A percentile compares a stretch with the other conserved stretches of the same genome.
These are phyloP conservation scores for Tuber magnatum DNA, from an alignment of 495 filamentous ascomycete species.

Conservation along the genomic window DNA sequence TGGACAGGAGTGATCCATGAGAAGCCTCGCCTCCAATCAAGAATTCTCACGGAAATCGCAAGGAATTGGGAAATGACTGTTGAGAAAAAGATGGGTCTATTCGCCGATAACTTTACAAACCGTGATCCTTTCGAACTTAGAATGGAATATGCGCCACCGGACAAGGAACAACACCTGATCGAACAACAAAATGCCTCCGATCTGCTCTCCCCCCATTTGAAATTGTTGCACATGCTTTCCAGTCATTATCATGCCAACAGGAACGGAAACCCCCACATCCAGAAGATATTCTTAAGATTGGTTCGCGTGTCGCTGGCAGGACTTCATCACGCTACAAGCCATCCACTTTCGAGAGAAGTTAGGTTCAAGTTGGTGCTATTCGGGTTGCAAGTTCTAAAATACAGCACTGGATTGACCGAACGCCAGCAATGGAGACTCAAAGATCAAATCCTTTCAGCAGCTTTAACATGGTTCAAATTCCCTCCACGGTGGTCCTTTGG, in stretches of 20 bases:
- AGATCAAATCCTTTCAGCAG: constrained; percentile 77
- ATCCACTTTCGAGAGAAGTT: constrained; percentile 83
- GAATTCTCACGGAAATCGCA: constrained; percentile 72
- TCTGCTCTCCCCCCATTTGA: constrained; percentile 74
- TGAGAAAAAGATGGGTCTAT: constrained; percentile 67
- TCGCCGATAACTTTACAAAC: constrained; percentile 69
- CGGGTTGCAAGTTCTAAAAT: constrained; percentile 64
- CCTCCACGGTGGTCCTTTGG: constrained; percentile 90
- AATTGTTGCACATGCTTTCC: constrained; percentile 76
- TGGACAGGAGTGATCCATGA: constrained; percentile 97
- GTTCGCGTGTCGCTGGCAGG: constrained; percentile 66
- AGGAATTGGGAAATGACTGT: constrained; percentile 80
- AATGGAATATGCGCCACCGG: constrained; percentile 86
- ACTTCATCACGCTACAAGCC: constrained; percentile 59
- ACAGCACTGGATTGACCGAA: constrained; percentile 54
- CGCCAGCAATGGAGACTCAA: constrained; percentile 68
- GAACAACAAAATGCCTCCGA: constrained; percentile 70
- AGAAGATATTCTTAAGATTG: constrained; percentile 70
- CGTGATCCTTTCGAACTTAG: constrained; percentile 81
- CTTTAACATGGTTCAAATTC: constrained; percentile 76
- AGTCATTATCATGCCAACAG: constrained; percentile 91
- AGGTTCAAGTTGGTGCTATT: constrained; percentile 82
- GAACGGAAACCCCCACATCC: constrained; percentile 68
- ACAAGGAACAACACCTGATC: constrained; percentile 65
- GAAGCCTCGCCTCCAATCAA: constrained; percentile 77